Evolutionary conservation across 257 asterid genomes (phyloP), one percentile per base, ranked within the genome.

Genomic region (Coffea eugenioides): DNA sequence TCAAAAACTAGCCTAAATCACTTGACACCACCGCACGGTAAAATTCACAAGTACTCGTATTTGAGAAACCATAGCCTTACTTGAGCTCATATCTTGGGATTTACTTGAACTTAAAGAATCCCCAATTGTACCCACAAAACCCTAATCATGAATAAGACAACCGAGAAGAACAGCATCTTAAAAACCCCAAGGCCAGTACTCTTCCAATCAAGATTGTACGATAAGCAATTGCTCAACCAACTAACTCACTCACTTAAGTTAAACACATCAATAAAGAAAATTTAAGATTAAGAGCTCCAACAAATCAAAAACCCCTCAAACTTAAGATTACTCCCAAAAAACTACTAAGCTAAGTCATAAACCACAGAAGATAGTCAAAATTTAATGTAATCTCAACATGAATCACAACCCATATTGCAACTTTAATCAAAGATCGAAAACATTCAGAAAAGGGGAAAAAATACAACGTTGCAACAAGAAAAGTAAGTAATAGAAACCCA

Each of bases 341-440:
- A 69, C 76, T 39, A 51, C 79, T 41, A 57, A 57, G 39, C 34
- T 46, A 73, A 82, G 31, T 7, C 48, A 64, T 18, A 71, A 43
- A 20, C 67, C 71, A 61, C 66, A 13, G 3, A 82, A 36, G 21
- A 16, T 71, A 69, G 43, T 39, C 84, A 13, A 62, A 76, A 83
- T 84, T 85, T 80, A 76, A 79, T 74, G n/a, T 52, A 75, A 11
- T 62, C 71, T 73, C 39, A 76, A 46, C 83, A 75, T 73, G 81
- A 79, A 43, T 71, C 51, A 36, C 77, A 74, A 72, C 74, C 79
- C 64, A 75, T 56, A 79, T 41, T 18, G 6, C 59, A 81, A 70
- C 64, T 59, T 56, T 21, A 84, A 83, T 79, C 80, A 80, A 84
- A 87, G 89, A 90, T 87, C 83, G 87, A 74, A 82, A 71, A 62